Percentiles rank a stretch among this genome's conserved stretches.
phyloP scores from a whole-genome alignment of 371 early-diverging fungal genomes.

The Lichtheimia ramosa region DNA sequence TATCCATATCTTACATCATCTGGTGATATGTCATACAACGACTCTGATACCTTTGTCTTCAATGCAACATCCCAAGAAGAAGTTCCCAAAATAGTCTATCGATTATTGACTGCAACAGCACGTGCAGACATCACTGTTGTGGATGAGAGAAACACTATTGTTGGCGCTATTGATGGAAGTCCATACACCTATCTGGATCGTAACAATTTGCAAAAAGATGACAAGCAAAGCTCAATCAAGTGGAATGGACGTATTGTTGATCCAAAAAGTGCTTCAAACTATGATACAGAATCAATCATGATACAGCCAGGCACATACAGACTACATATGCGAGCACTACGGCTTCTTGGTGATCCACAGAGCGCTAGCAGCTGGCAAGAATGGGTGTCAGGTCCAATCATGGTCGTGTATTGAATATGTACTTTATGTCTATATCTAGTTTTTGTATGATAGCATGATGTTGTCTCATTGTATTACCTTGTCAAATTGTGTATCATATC shows the following conservation, averaged over 20 bases:
- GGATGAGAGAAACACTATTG: background rate
- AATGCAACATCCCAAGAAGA: conserved; percentile 1
- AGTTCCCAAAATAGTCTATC: conserved; percentile 18
- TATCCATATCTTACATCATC: conserved; percentile 29
- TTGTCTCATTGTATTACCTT: too few relatives aligned
- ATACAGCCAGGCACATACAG: conserved; percentile 9
- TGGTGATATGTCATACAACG: conserved; percentile 8
- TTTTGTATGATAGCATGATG: too few relatives aligned
- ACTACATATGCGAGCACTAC: conserved; percentile 11
- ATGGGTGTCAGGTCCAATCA: conserved; percentile 19
- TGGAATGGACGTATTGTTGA: conserved; percentile 20
- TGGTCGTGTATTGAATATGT: conserved; percentile 4
- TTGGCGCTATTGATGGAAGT: conserved; percentile 15
- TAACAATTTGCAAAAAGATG: conserved; percentile 9
- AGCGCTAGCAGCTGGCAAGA: conserved; percentile 9
- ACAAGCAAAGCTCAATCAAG: conserved; percentile 4
- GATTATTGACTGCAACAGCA: conserved; percentile 19
- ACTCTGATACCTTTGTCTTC: conserved; percentile 13
- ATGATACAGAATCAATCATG: conserved; percentile 5
- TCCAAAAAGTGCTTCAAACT: background rate
- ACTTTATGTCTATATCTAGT: background rate
- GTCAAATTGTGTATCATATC: too few relatives aligned
- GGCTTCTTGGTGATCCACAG: conserved; percentile 10
- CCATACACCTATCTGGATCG: conserved; percentile 26
- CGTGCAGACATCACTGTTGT: conserved; percentile 11